Evolutionary conservation across 78 protist species (phyloP).

Genomic region (Protostelium mycophagum): DNA sequence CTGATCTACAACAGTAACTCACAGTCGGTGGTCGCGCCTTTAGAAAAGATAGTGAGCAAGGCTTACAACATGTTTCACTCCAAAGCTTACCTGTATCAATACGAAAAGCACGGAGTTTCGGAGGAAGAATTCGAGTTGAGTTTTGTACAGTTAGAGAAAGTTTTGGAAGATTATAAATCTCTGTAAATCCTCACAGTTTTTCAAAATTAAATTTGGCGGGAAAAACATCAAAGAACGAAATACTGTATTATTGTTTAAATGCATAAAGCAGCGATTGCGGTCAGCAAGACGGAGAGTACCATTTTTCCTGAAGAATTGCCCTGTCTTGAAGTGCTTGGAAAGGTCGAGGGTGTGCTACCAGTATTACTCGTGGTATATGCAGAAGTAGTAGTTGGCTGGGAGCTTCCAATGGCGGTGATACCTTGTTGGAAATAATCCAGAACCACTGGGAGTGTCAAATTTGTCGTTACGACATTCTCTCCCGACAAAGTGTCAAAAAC

Average conservation of each 20-base stretch:
- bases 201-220: too few species aligned
- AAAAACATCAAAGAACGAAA: too few species aligned
- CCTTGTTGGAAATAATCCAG: not conserved
- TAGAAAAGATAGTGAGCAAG: not conserved
- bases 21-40: not conserved
- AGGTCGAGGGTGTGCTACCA: too few species aligned
- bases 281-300: too few species aligned
- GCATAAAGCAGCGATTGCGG: too few species aligned
- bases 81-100: conserved; percentile 18
- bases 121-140: conserved; percentile 3
- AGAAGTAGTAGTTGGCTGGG: too few species aligned
- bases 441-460: not conserved
- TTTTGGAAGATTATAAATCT: not conserved
- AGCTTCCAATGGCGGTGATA: too few species aligned
- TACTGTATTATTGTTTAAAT: too few species aligned
- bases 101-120: conserved; percentile 9
- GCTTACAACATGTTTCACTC: conserved; percentile 6
- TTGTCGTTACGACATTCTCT: not conserved
- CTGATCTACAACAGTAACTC: conserved; percentile 1
- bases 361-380: too few species aligned
- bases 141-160: not conserved
- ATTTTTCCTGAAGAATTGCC: too few species aligned
- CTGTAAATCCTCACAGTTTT: not conserved
- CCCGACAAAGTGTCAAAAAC: not conserved
- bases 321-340: too few species aligned